These are phyloP conservation scores for Candida sp. DNA, from an alignment of 1,139 yeast species.

Conservation along the genomic window DNA sequence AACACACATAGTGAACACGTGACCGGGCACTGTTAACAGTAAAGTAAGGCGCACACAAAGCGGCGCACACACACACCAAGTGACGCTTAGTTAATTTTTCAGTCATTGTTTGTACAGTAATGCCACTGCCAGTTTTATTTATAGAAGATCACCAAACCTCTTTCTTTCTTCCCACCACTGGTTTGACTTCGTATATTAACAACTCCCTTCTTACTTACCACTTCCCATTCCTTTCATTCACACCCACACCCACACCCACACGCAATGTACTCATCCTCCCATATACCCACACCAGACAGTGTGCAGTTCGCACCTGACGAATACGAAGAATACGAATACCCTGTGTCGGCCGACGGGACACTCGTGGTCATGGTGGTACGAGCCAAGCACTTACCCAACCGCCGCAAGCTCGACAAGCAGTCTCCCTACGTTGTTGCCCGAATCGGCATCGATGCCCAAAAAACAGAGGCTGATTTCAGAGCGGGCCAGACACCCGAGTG, in stretches of 20 bases:
- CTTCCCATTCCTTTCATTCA: not conserved
- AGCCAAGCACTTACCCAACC: conserved; percentile 80
- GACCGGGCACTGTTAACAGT: not conserved
- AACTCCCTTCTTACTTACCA: not conserved
- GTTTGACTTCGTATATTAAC: not conserved
- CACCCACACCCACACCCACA: not conserved
- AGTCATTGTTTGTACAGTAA: too few species aligned
- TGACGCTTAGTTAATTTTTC: too few species aligned
- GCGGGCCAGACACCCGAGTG: conserved; percentile 95
- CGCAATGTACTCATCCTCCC: conserved; percentile 3
- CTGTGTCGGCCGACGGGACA: conserved; percentile 50
- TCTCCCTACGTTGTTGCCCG: conserved; percentile 85
- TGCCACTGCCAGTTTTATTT: too few species aligned
- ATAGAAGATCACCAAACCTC: too few species aligned
- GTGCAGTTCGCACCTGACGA: not conserved
- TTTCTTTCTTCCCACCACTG: too few species aligned
- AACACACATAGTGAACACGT: not conserved
- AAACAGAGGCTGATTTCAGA: conserved; percentile 72
- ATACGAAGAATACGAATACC: conserved; percentile 12
- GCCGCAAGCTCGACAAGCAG: conserved; percentile 85
- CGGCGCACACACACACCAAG: too few species aligned
- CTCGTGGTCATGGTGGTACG: conserved; percentile 50
- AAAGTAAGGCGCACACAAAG: not conserved
- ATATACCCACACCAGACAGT: not conserved
- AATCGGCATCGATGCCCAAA: conserved; percentile 78